phyloP scores from a whole-genome alignment of 805 yeast genomes.

The Lachancea waltii region DNA sequence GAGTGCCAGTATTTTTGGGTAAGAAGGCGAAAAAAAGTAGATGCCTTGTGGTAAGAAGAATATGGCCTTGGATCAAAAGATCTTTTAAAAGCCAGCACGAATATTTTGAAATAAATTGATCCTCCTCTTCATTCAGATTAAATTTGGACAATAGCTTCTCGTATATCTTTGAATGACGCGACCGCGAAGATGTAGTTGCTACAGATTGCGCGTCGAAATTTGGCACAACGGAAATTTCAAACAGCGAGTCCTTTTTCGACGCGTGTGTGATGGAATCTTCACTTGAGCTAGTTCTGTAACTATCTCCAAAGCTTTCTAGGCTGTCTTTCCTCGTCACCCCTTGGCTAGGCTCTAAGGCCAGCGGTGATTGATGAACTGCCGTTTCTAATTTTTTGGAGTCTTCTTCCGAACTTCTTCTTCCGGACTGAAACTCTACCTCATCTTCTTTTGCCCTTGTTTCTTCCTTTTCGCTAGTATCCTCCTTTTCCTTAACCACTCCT shows the following conservation, averaged over 20 bases:
- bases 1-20: constrained; percentile 46
- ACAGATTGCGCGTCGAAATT: constrained; percentile 11
- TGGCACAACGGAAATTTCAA: constrained; percentile 27
- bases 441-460: not conserved
- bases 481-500: not conserved
- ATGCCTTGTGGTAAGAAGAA: constrained; percentile 60
- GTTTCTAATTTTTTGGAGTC: no score
- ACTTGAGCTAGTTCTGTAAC: not conserved
- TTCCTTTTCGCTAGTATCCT: not conserved
- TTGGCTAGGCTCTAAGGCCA: no score
- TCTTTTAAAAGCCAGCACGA: constrained; percentile 78
- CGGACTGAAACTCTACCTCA: no score
- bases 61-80: constrained; percentile 79
- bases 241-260: constrained; percentile 18
- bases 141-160: constrained; percentile 35
- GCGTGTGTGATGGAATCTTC: not conserved
- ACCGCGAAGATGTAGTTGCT: constrained; percentile 14
- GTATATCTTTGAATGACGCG: constrained; percentile 34
- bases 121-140: constrained; percentile 47
- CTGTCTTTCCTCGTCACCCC: no score
- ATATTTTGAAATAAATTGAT: constrained; percentile 48
- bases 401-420: no score
- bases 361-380: no score
- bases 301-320: no score
- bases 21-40: constrained; percentile 73